Conservation (phyloP, 129 eudicot genomes). For the Saussurea involucrata region DNA sequence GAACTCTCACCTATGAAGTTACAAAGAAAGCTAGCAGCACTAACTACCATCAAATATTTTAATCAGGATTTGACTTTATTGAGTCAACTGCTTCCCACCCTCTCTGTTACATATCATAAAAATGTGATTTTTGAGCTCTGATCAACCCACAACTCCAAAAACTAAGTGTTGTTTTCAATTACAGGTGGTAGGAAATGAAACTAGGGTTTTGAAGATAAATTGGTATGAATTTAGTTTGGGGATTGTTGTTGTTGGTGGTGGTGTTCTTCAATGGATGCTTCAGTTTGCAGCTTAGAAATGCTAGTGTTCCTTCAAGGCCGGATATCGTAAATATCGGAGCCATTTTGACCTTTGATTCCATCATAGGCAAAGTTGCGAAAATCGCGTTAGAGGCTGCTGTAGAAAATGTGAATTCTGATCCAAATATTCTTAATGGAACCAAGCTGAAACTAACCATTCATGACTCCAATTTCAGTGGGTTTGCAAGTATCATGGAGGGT, state of each 20-base stretch:
- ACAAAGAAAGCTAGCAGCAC: neutral
- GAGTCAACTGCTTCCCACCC: constrained; percentile 12
- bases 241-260: constrained; percentile 17
- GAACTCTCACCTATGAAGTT: neutral
- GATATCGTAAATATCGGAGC: constrained; percentile 51
- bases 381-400: constrained; percentile 62
- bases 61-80: neutral
- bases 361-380: constrained; percentile 54
- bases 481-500: constrained; percentile 64
- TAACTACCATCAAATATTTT: neutral
- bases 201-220: neutral
- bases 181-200: constrained; percentile 20
- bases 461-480: constrained; percentile 52
- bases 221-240: constrained; percentile 20
- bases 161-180: constrained; percentile 5
- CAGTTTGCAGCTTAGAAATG: constrained; percentile 5
- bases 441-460: constrained; percentile 39
- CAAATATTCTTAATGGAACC: constrained; percentile 49
- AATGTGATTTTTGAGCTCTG: neutral
- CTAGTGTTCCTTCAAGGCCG: constrained; percentile 40
- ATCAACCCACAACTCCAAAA: neutral
- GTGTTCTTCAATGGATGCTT: constrained; percentile 14
- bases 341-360: constrained; percentile 44
- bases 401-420: constrained; percentile 51
- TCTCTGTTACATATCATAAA: neutral